Base-by-base conservation (phyloP, 2,329 filamentous ascomycete species). In the Exophiala sp. region DNA sequence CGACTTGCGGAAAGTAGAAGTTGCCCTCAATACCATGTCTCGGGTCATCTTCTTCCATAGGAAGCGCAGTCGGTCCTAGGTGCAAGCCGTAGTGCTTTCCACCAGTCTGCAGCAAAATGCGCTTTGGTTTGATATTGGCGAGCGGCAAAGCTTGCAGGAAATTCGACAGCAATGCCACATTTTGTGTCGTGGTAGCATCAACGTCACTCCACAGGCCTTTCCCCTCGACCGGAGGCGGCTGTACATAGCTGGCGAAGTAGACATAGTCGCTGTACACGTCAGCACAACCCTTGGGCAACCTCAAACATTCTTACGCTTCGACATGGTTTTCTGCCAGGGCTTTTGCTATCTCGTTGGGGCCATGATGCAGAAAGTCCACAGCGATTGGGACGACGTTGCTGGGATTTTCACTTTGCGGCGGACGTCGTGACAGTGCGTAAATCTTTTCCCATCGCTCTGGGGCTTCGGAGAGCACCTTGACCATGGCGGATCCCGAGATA, bases 1-100 rank as follows among this genome's bases (percentile, higher is more conserved):
- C 77, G 66, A 81, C 77, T 66, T 81, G 78, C 0, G 69, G 65
- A 58, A 79, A 81, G 69, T 81, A 81, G 64, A 81, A 81, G 64
- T 81, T 80, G 3, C 73, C 71, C 52, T 75, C 74, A 0, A 77
- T 65, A 5, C 63, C 62, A 2, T 75, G 65, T 7, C 76, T 66
- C 1, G 73, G 70, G 51, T 76, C 74, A 5, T 67, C 68, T 61
- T 81, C 78, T 43, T 74, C 69, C 40, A 71, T 71, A 0, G 77
- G 78, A 2, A 69, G 67, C 1, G 67, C 62, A 0, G 70, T 59
- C 0, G 73, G 75, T 1, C 77, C 77, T 34, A 77, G 67, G 55
- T 80, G 77, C 4, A 76, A 62, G 34, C 71, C 75, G 65, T 80
- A 80, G 60, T 79, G 75, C 66, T 80, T 80, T 1, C 75, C 75